Evolutionary conservation across 2,329 filamentous ascomycete species (phyloP).

Genomic region (Cytospora chrysosperma): DNA sequence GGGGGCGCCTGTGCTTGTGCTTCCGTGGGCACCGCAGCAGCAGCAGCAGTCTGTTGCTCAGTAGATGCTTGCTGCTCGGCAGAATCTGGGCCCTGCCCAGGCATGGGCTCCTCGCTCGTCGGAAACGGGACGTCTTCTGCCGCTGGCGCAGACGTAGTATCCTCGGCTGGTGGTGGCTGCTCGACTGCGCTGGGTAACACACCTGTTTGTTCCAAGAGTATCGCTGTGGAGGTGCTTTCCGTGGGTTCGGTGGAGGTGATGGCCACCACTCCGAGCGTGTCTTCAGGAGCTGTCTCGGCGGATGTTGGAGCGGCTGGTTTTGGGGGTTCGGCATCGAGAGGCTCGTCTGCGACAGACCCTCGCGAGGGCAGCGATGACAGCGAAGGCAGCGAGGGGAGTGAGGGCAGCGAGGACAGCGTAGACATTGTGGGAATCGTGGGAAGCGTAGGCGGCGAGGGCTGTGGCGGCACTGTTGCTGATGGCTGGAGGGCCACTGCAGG

Average conservation of each 20-base stretch:
- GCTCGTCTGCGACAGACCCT: background rate
- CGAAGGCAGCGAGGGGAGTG: too few species aligned
- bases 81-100: conserved; percentile 3
- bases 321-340: conserved; percentile 3
- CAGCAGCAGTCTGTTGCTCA: background rate
- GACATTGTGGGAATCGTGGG: background rate
- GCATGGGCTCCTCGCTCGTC: conserved; percentile 20
- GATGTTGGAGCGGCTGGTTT: conserved; percentile 7
- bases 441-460: background rate
- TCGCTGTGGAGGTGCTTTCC: background rate
- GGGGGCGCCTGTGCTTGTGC: background rate
- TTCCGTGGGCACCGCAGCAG: background rate
- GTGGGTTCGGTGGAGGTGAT: conserved; percentile 4
- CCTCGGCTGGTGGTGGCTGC: background rate
- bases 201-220: conserved; percentile 3
- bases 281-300: background rate
- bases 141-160: background rate
- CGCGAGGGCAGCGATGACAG: background rate
- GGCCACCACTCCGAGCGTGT: conserved; percentile 1
- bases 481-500: conserved; percentile 17
- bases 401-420: background rate
- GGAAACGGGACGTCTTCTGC: conserved; percentile 13
- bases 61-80: background rate
- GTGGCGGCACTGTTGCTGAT: conserved; percentile 3
- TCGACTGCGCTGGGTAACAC: background rate